Percentiles rank a stretch among this genome's conserved stretches.
phyloP scores from a whole-genome alignment of 2,329 filamentous ascomycete species.

The Fusarium staphyleae region DNA sequence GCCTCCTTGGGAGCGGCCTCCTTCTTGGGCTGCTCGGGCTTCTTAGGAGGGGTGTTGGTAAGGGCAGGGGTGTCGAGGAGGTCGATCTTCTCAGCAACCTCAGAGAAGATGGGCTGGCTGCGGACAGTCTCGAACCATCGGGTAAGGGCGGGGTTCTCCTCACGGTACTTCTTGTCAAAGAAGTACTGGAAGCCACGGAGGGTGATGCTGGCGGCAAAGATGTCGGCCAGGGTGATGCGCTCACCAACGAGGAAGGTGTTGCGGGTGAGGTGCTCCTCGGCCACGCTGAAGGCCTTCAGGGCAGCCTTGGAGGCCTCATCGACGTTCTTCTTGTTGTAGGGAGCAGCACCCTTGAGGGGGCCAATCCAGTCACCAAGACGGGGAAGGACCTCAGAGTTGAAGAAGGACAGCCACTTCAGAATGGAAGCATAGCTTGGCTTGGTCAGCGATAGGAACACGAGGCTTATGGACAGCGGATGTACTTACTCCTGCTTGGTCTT shows the following conservation, averaged over 20 bases:
- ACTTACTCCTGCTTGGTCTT: slow-evolving; percentile 99
- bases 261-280: slow-evolving; percentile 87
- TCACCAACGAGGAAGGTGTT: slow-evolving; percentile 98
- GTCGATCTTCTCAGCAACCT: slow-evolving; percentile 75
- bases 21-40: slow-evolving; percentile 75
- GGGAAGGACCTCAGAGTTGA: slow-evolving; percentile 85
- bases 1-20: slow-evolving; percentile 67
- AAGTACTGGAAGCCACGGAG: slow-evolving; percentile 91
- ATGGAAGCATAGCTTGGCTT: slow-evolving; percentile 83
- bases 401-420: slow-evolving; percentile 97
- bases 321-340: slow-evolving; percentile 98
- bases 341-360: slow-evolving; percentile 79
- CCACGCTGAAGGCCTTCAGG: slow-evolving; percentile 71
- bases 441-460: slow-evolving; percentile 25
- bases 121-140: slow-evolving; percentile 95
- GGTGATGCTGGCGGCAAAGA: slow-evolving; percentile 82
- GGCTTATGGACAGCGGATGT: neutral
- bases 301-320: slow-evolving; percentile 78
- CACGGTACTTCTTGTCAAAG: slow-evolving; percentile 90
- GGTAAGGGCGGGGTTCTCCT: slow-evolving; percentile 81
- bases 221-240: slow-evolving; percentile 94
- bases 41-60: slow-evolving; percentile 75
- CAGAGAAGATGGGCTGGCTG: slow-evolving; percentile 91
- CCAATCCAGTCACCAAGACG: slow-evolving; percentile 81
- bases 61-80: slow-evolving; percentile 85